These are phyloP conservation scores for Sporothrix curviconia DNA, from an alignment of 2,329 filamentous ascomycete genomes.

Conservation along the genomic window DNA sequence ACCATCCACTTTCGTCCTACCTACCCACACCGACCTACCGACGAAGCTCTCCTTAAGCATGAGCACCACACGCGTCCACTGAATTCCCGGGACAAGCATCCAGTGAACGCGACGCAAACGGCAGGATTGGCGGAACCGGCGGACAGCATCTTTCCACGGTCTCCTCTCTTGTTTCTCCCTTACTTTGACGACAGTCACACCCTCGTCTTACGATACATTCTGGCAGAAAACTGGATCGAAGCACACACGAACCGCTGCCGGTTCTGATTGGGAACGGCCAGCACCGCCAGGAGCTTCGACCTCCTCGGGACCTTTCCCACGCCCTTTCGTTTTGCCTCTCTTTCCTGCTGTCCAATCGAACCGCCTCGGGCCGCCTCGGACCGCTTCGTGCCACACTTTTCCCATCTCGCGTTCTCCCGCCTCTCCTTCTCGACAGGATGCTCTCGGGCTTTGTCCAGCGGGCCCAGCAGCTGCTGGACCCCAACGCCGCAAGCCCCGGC, in stretches of 20 bases:
- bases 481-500: conserved; percentile 47
- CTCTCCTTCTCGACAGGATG: conserved; percentile 41
- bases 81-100: background rate
- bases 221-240: background rate
- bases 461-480: conserved; percentile 91
- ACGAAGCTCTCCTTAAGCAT: background rate
- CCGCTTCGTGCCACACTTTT: background rate
- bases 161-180: background rate
- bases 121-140: too few relatives aligned
- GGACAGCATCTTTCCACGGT: too few relatives aligned
- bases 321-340: too few relatives aligned
- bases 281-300: background rate
- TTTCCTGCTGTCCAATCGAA: background rate
- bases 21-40: background rate
- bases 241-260: background rate
- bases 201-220: background rate
- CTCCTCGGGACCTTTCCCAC: background rate
- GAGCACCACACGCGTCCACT: background rate
- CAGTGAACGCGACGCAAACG: background rate
- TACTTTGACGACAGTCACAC: background rate
- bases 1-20: conserved; percentile 1
- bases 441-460: conserved; percentile 83
- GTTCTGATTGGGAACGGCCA: background rate
- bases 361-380: background rate
- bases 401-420: too few relatives aligned